Conservation (phyloP, 257 asterid genomes). For the Solanum dulcamara region DNA sequence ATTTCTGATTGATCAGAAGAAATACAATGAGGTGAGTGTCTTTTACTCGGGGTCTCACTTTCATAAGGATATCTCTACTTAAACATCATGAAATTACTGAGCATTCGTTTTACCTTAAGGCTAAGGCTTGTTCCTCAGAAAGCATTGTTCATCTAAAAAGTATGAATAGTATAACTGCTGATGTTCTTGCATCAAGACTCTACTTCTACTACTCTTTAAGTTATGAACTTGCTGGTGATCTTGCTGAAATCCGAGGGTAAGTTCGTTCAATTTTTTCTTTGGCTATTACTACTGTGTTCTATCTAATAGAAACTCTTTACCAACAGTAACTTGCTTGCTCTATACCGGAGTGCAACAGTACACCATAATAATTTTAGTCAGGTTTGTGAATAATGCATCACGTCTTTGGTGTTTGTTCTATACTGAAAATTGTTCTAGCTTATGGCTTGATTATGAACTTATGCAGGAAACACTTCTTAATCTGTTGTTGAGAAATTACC, state of each 20-base stretch:
- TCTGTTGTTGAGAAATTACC: conserved; percentile 65
- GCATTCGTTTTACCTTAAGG: conserved; percentile 28
- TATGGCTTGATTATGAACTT: background rate
- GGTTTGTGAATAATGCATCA: conserved; percentile 32
- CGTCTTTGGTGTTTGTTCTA: background rate
- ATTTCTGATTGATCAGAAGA: conserved; percentile 60
- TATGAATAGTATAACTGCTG: conserved; percentile 57
- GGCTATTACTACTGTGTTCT: background rate
- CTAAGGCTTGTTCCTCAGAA: conserved; percentile 69
- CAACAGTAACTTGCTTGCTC: conserved; percentile 64
- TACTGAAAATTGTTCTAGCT: background rate
- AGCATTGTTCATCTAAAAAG: conserved; percentile 54
- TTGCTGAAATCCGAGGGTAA: conserved; percentile 76
- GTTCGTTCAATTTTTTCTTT: background rate
- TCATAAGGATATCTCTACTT: background rate
- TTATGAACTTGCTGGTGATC: conserved; percentile 70
- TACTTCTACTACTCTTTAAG: conserved; percentile 67
- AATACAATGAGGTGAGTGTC: conserved; percentile 43
- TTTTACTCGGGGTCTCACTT: background rate
- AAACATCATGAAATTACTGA: background rate
- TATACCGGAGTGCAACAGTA: conserved; percentile 79
- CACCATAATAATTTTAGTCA: conserved; percentile 92
- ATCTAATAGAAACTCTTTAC: conserved; percentile 8
- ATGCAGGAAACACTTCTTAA: conserved; percentile 68
- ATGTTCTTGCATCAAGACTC: conserved; percentile 71